phyloP scores from a whole-genome alignment of 768 basidiomycete species.

The Boletus fagicola region DNA sequence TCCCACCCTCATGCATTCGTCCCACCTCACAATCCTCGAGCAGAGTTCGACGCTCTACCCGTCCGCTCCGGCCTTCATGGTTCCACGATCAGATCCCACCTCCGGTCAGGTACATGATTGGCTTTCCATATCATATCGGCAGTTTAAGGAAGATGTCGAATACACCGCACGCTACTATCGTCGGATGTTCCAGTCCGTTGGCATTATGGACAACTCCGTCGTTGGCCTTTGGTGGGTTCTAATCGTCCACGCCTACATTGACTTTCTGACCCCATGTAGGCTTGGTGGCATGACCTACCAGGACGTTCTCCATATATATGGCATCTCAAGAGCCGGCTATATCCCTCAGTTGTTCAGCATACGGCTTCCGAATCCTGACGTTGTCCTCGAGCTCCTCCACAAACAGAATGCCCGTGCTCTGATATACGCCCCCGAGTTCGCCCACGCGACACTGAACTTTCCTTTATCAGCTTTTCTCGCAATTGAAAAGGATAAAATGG shows the following conservation, averaged over 20 bases:
- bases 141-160: constrained; percentile 67
- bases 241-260: neutral
- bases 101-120: constrained; percentile 49
- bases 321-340: constrained; percentile 72
- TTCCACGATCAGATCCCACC: constrained; percentile 48
- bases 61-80: constrained; percentile 55
- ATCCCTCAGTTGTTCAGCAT: constrained; percentile 77
- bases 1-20: constrained; percentile 29
- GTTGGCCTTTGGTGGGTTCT: constrained; percentile 69
- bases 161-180: constrained; percentile 64
- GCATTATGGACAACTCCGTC: constrained; percentile 54
- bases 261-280: constrained; percentile 41
- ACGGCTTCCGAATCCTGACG: constrained; percentile 68
- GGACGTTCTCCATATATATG: constrained; percentile 73
- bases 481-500: constrained; percentile 40
- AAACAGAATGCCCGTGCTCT: constrained; percentile 62
- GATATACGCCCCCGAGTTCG: constrained; percentile 60
- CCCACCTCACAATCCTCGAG: constrained; percentile 66
- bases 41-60: constrained; percentile 51
- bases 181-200: constrained; percentile 42
- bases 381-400: constrained; percentile 68
- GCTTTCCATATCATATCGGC: constrained; percentile 59
- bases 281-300: constrained; percentile 68
- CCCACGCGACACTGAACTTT: constrained; percentile 40
- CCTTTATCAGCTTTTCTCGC: constrained; percentile 51